Conservation (phyloP, 805 yeast genomes). For the Alloascoidea hylecoeti region DNA sequence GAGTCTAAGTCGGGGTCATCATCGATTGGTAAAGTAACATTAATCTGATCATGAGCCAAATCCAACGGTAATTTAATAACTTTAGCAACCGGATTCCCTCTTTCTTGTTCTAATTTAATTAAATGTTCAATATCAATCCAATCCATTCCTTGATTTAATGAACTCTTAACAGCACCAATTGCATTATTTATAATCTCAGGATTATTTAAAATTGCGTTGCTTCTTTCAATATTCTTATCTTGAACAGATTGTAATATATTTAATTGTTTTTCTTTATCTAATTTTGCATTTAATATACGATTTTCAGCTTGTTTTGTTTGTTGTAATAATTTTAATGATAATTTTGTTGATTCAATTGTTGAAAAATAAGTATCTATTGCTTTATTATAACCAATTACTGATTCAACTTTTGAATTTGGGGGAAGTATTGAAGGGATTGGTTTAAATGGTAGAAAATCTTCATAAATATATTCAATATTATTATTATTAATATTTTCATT, state of each 20-base stretch:
- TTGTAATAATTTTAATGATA: slow-evolving; percentile 58
- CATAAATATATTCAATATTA: slow-evolving; percentile 36
- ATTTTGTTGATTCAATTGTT: slow-evolving; percentile 69
- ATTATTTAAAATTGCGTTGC: slow-evolving; percentile 55
- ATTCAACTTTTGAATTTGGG: slow-evolving; percentile 25
- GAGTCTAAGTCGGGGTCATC: slow-evolving; percentile 20
- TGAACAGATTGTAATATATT: slow-evolving; percentile 52
- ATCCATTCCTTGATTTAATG: slow-evolving; percentile 78
- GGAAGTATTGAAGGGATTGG: slow-evolving; percentile 20
- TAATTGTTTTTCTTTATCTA: slow-evolving; percentile 59
- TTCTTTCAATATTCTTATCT: slow-evolving; percentile 48
- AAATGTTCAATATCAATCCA: slow-evolving; percentile 81
- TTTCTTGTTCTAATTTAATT: slow-evolving; percentile 52
- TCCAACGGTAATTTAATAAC: slow-evolving; percentile 55
- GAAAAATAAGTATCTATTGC: slow-evolving; percentile 80
- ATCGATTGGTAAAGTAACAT: slow-evolving; percentile 36
- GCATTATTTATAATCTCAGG: slow-evolving; percentile 65
- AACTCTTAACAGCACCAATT: slow-evolving; percentile 44
- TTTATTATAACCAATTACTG: slow-evolving; percentile 54
- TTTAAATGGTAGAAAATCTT: slow-evolving; percentile 56
- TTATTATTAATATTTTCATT: slow-evolving; percentile 7
- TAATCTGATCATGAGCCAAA: slow-evolving; percentile 52
- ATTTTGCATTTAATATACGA: slow-evolving; percentile 59
- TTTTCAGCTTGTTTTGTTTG: slow-evolving; percentile 66
- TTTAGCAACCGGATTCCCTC: slow-evolving; percentile 51